These are phyloP conservation scores for Mycena capillaripes DNA, from an alignment of 768 basidiomycete genomes.

Conservation along the genomic window DNA sequence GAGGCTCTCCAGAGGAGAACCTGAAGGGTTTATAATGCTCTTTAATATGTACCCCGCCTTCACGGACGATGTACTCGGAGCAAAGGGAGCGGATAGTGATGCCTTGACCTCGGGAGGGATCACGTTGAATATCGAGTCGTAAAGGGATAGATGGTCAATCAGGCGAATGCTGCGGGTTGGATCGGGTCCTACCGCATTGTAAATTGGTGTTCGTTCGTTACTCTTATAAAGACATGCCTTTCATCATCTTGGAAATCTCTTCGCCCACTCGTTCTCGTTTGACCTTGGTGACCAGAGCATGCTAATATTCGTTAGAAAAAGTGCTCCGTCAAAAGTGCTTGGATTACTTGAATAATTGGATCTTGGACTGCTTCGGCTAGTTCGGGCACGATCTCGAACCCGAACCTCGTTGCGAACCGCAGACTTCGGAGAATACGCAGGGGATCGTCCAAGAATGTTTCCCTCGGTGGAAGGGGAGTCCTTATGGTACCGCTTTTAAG, in stretches of 20 bases:
- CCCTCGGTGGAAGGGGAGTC: slow-evolving; percentile 87
- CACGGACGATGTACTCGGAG: slow-evolving; percentile 59
- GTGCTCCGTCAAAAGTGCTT: slow-evolving; percentile 43
- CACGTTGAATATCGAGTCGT: slow-evolving; percentile 72
- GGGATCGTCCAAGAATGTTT: slow-evolving; percentile 96
- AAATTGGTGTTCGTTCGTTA: slow-evolving; percentile 14
- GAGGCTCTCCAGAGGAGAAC: slow-evolving; percentile 43
- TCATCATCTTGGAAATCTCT: slow-evolving; percentile 95
- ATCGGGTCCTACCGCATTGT: slow-evolving; percentile 68
- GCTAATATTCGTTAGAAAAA: slow-evolving; percentile 49
- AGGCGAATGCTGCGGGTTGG: slow-evolving; percentile 82
- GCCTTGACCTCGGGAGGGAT: slow-evolving; percentile 61
- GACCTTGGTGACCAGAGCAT: slow-evolving; percentile 82
- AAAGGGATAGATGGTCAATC: slow-evolving; percentile 82
- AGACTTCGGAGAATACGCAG: slow-evolving; percentile 92
- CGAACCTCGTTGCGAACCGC: slow-evolving; percentile 92
- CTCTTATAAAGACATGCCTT: slow-evolving; percentile 61
- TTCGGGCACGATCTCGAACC: slow-evolving; percentile 81
- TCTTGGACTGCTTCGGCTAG: slow-evolving; percentile 75
- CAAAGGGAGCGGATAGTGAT: slow-evolving; percentile 60
- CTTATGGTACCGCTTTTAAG: slow-evolving; percentile 83
- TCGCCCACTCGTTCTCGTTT: slow-evolving; percentile 93
- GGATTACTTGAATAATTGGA: slow-evolving; percentile 71
- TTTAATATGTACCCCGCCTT: slow-evolving; percentile 72
- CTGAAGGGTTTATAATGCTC: slow-evolving; percentile 53